Conservation (phyloP, 345 rosid species). For the Diplotaxis tenuifolia region DNA sequence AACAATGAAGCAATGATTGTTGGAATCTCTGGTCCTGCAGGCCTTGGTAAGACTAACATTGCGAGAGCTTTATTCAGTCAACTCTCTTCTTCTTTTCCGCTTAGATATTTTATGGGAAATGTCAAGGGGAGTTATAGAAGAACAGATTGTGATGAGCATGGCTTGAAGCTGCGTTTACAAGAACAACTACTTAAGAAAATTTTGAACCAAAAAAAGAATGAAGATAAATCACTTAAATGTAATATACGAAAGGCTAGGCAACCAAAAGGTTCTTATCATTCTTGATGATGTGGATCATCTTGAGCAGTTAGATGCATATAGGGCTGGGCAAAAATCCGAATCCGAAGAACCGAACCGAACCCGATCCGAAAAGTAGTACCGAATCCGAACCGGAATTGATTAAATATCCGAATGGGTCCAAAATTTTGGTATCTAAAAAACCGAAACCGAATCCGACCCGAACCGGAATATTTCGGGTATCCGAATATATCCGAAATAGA, state of each 20-base stretch:
- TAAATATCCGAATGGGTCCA: too few species aligned
- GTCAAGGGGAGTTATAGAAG: neutral
- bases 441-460: too few species aligned
- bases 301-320: neutral
- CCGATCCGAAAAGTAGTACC: too few species aligned
- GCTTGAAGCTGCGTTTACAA: slow-evolving; percentile 1
- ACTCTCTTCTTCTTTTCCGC: neutral
- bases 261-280: too few species aligned
- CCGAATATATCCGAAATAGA: too few species aligned
- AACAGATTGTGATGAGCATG: neutral
- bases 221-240: neutral
- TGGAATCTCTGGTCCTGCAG: neutral
- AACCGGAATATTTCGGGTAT: too few species aligned
- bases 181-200: neutral
- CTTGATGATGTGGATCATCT: neutral
- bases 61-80: neutral
- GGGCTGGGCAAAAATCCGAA: too few species aligned
- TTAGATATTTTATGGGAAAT: neutral
- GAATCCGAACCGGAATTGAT: too few species aligned
- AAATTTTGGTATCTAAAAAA: too few species aligned
- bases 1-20: neutral
- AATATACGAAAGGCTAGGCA: neutral
- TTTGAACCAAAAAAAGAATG: neutral
- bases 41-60: neutral
- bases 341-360: too few species aligned